Evolutionary conservation across 768 basidiomycete genomes (phyloP).

Genomic region (Steccherinum ochraceum): DNA sequence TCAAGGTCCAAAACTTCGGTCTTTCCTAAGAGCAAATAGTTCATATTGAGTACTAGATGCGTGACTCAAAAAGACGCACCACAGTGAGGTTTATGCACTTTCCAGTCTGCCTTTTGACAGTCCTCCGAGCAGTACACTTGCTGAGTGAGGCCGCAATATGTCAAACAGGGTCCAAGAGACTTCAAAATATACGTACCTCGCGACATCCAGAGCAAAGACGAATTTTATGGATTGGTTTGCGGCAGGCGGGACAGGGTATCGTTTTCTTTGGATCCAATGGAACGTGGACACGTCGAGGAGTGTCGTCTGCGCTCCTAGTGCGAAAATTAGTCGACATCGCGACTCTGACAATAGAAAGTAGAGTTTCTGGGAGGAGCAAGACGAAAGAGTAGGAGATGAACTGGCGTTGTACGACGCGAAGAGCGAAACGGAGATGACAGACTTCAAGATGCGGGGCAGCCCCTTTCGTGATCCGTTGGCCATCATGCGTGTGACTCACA

Average conservation of each 20-base stretch:
- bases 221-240: no score
- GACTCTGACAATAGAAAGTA: no score
- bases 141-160: no score
- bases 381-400: not conserved
- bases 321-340: no score
- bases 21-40: conserved; percentile 7
- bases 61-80: not conserved
- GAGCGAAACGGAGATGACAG: not conserved
- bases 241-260: no score
- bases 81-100: not conserved
- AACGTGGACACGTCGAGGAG: not conserved
- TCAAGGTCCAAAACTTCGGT: conserved; percentile 8
- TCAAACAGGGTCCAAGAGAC: no score
- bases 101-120: conserved; percentile 2
- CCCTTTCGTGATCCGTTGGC: not conserved
- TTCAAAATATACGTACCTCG: no score
- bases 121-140: conserved; percentile 1
- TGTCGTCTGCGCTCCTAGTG: not conserved
- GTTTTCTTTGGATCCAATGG: not conserved
- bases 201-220: no score
- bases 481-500: not conserved
- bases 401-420: not conserved
- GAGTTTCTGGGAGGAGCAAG: not conserved
- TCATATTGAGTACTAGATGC: not conserved
- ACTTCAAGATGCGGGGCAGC: not conserved